Conservation (phyloP, 208 protist genomes). For the Herpetomonas muscarum region DNA sequence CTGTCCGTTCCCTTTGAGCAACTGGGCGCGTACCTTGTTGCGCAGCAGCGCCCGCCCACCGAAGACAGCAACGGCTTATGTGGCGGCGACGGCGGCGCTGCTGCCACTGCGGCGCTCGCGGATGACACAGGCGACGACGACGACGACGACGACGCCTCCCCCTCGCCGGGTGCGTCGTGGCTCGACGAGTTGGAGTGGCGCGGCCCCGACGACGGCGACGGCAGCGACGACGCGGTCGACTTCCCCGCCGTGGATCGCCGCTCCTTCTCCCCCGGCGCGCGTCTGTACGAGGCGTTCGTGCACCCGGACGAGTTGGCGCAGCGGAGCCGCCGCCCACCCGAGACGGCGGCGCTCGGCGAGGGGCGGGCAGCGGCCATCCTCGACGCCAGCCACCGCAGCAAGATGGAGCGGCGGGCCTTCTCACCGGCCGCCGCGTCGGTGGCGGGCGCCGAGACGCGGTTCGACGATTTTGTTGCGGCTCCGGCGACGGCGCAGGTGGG, state of each 20-base stretch:
- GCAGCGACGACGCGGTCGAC: constrained; percentile 3
- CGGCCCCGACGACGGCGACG: constrained; percentile 2
- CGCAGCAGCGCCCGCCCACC: too few species aligned
- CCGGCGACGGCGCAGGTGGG: neutral
- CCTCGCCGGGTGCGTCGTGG: neutral
- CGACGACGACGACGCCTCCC: too few species aligned
- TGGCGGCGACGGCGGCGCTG: too few species aligned
- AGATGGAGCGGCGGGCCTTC: neutral
- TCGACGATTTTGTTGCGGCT: too few species aligned
- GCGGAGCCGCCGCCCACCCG: too few species aligned
- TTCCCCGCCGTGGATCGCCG: constrained; percentile 18
- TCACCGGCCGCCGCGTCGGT: neutral
- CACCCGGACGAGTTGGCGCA: constrained; percentile 1
- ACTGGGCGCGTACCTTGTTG: too few species aligned
- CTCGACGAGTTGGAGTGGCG: neutral
- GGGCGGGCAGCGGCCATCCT: neutral
- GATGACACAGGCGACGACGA: too few species aligned
- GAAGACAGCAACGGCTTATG: too few species aligned
- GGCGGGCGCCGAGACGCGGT: neutral
- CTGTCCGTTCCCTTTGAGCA: too few species aligned
- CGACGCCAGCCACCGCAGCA: neutral
- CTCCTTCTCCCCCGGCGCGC: constrained; percentile 5
- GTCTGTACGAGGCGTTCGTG: constrained; percentile 13
- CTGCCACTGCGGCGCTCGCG: too few species aligned
- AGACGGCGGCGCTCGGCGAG: neutral